Percentiles rank a stretch among this genome's conserved stretches.
Evolutionary conservation across 129 eudicot species (phyloP).

Genomic region (Flaveria trinervia): DNA sequence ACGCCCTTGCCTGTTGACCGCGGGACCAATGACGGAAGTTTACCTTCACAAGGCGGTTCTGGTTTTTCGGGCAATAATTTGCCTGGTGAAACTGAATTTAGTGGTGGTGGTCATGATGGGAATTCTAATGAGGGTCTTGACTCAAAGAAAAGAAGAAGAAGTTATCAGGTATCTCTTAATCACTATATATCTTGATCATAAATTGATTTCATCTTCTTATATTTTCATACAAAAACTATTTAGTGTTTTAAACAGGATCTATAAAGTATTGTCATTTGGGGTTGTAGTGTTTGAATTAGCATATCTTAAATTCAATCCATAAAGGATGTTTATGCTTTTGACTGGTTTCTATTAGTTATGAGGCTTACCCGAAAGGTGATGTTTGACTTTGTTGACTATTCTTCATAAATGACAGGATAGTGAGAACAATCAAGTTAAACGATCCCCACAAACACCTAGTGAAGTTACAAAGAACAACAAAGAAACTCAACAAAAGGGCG

Average conservation of each 20-base stretch:
- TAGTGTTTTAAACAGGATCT: background rate
- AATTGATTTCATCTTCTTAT: background rate
- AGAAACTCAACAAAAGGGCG: slow-evolving; percentile 59
- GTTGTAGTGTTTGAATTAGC: background rate
- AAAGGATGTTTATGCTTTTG: slow-evolving; percentile 3
- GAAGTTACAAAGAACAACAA: slow-evolving; percentile 39
- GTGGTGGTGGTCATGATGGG: slow-evolving; percentile 54
- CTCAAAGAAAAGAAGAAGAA: slow-evolving; percentile 68
- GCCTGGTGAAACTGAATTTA: slow-evolving; percentile 62
- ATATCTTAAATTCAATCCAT: background rate
- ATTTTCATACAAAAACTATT: background rate
- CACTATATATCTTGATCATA: slow-evolving; percentile 4
- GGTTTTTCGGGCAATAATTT: slow-evolving; percentile 53
- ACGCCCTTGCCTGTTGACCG: slow-evolving; percentile 38
- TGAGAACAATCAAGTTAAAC: slow-evolving; percentile 51
- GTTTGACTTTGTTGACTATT: slow-evolving; percentile 9
- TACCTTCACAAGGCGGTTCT: slow-evolving; percentile 51
- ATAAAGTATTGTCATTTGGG: background rate
- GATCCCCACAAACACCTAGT: slow-evolving; percentile 39
- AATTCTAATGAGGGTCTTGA: slow-evolving; percentile 52
- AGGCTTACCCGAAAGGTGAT: background rate
- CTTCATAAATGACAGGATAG: slow-evolving; percentile 43
- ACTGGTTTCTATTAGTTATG: background rate
- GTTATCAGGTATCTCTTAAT: slow-evolving; percentile 51
- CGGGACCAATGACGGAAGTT: slow-evolving; percentile 49